Evolutionary conservation across 2,329 filamentous ascomycete species (phyloP).

Genomic region (Cadophora malorum): DNA sequence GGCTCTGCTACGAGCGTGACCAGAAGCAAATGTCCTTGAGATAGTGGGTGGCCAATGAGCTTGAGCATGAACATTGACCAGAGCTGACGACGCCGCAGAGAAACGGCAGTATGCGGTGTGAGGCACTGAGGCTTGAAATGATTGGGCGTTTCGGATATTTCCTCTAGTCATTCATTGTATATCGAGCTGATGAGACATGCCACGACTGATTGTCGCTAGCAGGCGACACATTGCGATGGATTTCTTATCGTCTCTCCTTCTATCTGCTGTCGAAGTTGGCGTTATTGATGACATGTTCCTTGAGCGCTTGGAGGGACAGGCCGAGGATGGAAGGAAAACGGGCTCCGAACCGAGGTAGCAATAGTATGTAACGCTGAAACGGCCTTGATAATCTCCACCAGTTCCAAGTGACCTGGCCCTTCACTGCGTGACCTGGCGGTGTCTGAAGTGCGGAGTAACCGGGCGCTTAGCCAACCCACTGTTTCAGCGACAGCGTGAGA

Average conservation of each 20-base stretch:
- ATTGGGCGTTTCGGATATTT: background rate
- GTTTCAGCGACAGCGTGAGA: conserved; percentile 13
- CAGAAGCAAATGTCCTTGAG: conserved; percentile 22
- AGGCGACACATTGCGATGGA: too few species aligned
- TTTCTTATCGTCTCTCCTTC: conserved; percentile 8
- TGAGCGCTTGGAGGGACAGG: conserved; percentile 36
- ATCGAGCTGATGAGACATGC: background rate
- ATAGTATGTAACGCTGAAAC: conserved; percentile 43
- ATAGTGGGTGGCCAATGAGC: conserved; percentile 22
- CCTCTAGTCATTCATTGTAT: conserved; percentile 5
- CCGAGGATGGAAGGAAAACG: conserved; percentile 27
- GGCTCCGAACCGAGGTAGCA: conserved; percentile 31
- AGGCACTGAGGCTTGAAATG: background rate
- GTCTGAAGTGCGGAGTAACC: conserved; percentile 21
- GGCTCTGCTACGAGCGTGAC: conserved; percentile 46
- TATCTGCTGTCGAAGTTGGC: conserved; percentile 1
- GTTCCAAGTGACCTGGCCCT: conserved; percentile 6
- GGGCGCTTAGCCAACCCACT: conserved; percentile 29
- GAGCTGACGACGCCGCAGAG: conserved; percentile 12
- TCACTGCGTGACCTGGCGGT: conserved; percentile 8
- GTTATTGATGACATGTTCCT: conserved; percentile 31
- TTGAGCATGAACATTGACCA: background rate
- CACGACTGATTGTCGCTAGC: background rate
- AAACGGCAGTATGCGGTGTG: background rate
- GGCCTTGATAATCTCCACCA: conserved; percentile 20